Evolutionary conservation across 139 green algal genomes (phyloP), one percentile per base, ranked within the genome.

Genomic region (Asterochloris erici): DNA sequence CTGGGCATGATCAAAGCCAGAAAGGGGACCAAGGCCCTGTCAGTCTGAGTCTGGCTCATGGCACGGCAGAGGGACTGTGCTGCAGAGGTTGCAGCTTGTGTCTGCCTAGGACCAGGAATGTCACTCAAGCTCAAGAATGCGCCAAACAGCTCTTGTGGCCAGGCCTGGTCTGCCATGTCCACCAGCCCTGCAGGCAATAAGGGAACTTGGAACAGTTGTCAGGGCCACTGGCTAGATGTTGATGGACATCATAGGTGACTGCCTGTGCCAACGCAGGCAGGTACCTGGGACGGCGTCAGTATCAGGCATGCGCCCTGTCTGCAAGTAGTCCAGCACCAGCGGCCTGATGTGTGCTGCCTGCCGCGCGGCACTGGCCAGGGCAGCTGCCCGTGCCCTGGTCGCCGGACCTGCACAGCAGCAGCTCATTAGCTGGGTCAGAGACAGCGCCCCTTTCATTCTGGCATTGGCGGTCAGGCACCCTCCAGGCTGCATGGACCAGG

Each of bases 131-230:
- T 68, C 68, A 88, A 64, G 63, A 78, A 86, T 38, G 61, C 77
- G 12, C 73, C 81, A 83, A 85, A 87, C 75, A 87, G 74, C 71
- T 82, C 80, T 69, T 80, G 63, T 69, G 63, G 11, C 62, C 62
- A 63, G 26, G 70, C 27, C 14, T 63, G 38, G 47, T 81, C 63
- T 12, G 61, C 28, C 4, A 17, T 16, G 27, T 19, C 27, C 12
- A 68, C 12, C 9, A 78, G 15, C 28, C 24, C 73, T 79, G 68
- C 66, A 74, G 26, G 4, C 63, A 73, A 24, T 28, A 11, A 23
- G 11, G 21, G 24, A 4, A 9, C 6, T 26, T 47, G 21, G 11
- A 79, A 28, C 28, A 27, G 17, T 26, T 63, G 38, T 29, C 26
- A 17, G 15, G 12, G 47, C 10, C 60, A 38, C 54, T n/a, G 21